Evolutionary conservation across 1,284 basidiomycete species (phyloP), one percentile per base, ranked within the genome.

Genomic region (Ustilago shanxiensis): DNA sequence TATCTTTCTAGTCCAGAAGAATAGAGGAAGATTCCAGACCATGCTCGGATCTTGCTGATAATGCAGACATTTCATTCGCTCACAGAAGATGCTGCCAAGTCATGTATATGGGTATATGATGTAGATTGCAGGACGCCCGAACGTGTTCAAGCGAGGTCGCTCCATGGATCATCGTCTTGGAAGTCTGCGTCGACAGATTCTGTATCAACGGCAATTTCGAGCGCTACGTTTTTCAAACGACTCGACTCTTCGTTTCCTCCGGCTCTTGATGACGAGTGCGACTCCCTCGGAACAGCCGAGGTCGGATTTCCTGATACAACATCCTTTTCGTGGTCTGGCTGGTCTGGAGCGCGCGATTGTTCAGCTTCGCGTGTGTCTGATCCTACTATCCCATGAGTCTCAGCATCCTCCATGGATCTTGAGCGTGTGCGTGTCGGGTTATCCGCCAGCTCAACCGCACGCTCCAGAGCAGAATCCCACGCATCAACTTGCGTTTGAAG

Each of bases 121-220:
- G 20, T 28, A 49, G 47, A 49, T 28, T 49, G 47, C 47, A 49
- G 14, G 24, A 1, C 14, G 22, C 5, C 24, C 3, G 24, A 11
- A 11, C 26, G 14, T 8, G 10, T 7, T 44, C 39, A 74, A 7
- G 62, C 31, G 22, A 69, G 55, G 16, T 74, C 72, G 29, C 57
- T 70, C 72, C 72, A 74, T 14, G 72, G 66, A 59, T 74, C 72
- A 35, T 74, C 72, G 57, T 74, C 72, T 58, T 66, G 62, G 16
- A 62, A 74, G 0, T 62, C 63, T 29, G 60, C 28, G 11, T 50
- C 35, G 5, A 35, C 16, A 45, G 20, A n/a, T 20, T 55, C 39
- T n/a, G 22, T 57, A 37, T 50, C 13, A 18, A 20, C 41, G n/a
- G 49, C 3, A 28, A 54, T 31, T 1, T 33, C 35, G 14, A 20